Base-by-base conservation (phyloP, 768 basidiomycete species). In the Sarcomyxa edulis region DNA sequence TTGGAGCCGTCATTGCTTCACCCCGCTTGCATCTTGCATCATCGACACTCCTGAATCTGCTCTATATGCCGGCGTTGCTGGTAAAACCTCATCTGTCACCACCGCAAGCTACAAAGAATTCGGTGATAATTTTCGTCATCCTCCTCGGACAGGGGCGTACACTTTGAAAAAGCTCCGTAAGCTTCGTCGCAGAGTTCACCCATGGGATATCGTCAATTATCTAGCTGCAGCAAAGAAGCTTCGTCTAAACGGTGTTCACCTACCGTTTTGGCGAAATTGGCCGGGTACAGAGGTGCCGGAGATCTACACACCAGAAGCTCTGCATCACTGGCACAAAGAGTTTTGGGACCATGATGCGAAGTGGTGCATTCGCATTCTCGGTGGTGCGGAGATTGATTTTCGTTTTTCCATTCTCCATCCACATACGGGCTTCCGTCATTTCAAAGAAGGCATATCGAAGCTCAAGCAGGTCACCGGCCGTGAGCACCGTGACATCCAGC, bases 211-310 rank as follows among this genome's bases (percentile, higher is more conserved):
- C 15, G 14, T 16, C 18, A 28, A 26, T 0, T 44, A 44, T 25
- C 8, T 44, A 14, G 11, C 21, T 9, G 18, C 7, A 12, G 42
- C 37, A 16, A 39, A 39, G 22, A 39, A 38, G 15, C 12, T 32
- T 19, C 25, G 27, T 11, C 37, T 44, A 23, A 44, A 44, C 29
- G 42, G 42, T 11, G 37, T 44, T 9, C 46, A 50, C 24, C 30
- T 18, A 1, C 54, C 40, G 1, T 59, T 53, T 29, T 58, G 53
- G 53, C 18, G 40, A 3, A 48, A 57, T 28, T 60, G 55, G 58
- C 30, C 44, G 3, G 14, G 48, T 8, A 42, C 52, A 1, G 45
- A 52, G 7, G 52, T 52, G 1, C 42, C 47, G 1, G 6, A 5
- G 7, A 55, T 56, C 34, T 42, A 58, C 8, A 50, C 47, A 0